Conservation (phyloP, 1,139 yeast species). For the Lodderomyces elongisporus region DNA sequence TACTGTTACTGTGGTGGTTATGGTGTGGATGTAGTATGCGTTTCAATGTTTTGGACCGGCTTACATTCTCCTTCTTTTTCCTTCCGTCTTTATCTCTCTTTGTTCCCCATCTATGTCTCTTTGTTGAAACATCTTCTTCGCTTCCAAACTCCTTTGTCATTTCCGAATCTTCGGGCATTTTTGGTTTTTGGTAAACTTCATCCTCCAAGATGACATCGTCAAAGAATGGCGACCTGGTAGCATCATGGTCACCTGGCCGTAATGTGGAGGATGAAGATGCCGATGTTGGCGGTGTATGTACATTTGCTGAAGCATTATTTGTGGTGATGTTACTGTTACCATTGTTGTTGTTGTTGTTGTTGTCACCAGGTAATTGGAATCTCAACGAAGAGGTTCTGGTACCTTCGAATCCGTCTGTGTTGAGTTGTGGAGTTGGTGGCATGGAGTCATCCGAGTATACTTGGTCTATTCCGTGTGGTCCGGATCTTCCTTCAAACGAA, state of each 20-base stretch:
- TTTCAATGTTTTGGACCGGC: constrained; percentile 44
- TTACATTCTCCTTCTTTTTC: constrained; percentile 44
- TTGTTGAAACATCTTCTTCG: constrained; percentile 24
- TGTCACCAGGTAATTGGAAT: constrained; percentile 20
- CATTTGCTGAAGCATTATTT: no score
- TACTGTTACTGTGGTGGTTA: constrained; percentile 4
- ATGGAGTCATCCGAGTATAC: constrained; percentile 10
- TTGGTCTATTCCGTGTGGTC: no score
- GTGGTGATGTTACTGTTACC: constrained; percentile 9
- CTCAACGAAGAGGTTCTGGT: constrained; percentile 20
- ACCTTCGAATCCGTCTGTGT: constrained; percentile 6
- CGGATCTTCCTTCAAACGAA: not conserved
- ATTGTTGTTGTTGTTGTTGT: constrained; percentile 6
- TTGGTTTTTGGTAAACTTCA: constrained; percentile 20
- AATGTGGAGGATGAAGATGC: constrained; percentile 4
- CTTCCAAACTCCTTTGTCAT: constrained; percentile 6
- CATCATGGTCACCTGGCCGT: no score
- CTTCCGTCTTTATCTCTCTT: constrained; percentile 73
- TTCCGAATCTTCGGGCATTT: constrained; percentile 12
- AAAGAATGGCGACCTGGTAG: constrained; percentile 13
- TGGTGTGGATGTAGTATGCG: constrained; percentile 20
- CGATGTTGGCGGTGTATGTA: constrained; percentile 7
- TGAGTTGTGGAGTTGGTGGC: constrained; percentile 12
- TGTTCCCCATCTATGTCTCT: constrained; percentile 88
- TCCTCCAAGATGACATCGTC: constrained; percentile 14